phyloP scores from a whole-genome alignment of 306 rosid species.

The Vigna unguiculata region DNA sequence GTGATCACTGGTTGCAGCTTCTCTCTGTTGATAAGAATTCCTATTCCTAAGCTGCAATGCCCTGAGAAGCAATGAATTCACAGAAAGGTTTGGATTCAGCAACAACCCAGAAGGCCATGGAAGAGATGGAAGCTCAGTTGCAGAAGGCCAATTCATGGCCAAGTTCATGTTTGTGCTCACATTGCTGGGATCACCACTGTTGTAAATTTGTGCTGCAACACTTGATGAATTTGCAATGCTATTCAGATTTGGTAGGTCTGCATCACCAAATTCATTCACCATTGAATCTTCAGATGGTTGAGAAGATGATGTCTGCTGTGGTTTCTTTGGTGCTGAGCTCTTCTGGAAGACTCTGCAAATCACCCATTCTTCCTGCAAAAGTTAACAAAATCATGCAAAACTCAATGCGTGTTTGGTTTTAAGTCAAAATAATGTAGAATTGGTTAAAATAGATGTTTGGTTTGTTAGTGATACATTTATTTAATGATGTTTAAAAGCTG shows the following conservation, averaged over 20 bases:
- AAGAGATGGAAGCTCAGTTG: constrained; percentile 52
- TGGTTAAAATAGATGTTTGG: no score
- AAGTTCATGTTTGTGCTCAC: constrained; percentile 44
- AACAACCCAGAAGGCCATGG: constrained; percentile 64
- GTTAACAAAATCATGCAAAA: background rate
- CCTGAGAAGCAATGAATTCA: constrained; percentile 79
- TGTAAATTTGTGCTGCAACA: constrained; percentile 43
- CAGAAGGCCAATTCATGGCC: constrained; percentile 55
- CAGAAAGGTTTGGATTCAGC: constrained; percentile 55
- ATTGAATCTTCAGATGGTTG: constrained; percentile 62
- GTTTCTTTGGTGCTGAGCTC: constrained; percentile 57
- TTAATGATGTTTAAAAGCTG: no score
- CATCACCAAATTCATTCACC: constrained; percentile 61
- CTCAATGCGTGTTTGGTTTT: no score
- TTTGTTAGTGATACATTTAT: no score
- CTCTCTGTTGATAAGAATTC: constrained; percentile 51
- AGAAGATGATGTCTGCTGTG: constrained; percentile 57
- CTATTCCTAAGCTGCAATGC: constrained; percentile 73
- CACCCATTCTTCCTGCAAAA: constrained; percentile 84
- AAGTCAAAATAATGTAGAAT: no score
- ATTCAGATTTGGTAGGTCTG: constrained; percentile 59
- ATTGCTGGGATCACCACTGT: constrained; percentile 13
- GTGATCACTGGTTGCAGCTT: constrained; percentile 36
- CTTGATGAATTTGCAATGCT: constrained; percentile 49
- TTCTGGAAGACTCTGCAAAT: constrained; percentile 43